Conservation (phyloP, 2,329 filamentous ascomycete genomes). For the Rachicladosporium sp. region DNA sequence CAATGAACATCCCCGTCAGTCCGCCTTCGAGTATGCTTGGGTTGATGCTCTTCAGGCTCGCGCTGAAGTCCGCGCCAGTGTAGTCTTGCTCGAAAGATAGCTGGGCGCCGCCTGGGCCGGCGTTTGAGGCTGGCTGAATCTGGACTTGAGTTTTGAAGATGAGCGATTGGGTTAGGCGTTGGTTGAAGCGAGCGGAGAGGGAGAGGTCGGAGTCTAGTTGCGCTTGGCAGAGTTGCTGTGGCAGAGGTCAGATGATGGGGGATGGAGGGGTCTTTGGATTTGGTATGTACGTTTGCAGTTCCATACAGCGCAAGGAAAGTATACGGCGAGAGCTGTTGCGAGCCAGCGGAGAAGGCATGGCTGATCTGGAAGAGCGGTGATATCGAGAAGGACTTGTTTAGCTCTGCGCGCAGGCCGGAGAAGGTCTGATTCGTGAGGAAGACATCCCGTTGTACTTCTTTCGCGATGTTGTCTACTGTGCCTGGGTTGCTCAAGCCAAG, state of each 20-base stretch:
- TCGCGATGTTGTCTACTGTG: conserved; percentile 75
- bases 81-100: conserved; percentile 94
- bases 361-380: conserved; percentile 92
- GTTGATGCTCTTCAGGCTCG: conserved; percentile 86
- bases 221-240: conserved; percentile 84
- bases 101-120: conserved; percentile 65
- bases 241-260: conserved; percentile 7
- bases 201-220: conserved; percentile 87
- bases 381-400: conserved; percentile 93
- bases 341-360: conserved; percentile 89
- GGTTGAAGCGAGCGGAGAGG: conserved; percentile 83
- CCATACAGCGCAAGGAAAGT: conserved; percentile 90
- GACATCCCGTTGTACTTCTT: conserved; percentile 92
- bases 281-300: conserved; percentile 60
- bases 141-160: conserved; percentile 82
- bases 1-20: conserved; percentile 88
- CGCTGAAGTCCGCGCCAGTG: conserved; percentile 82
- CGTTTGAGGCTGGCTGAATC: conserved; percentile 48
- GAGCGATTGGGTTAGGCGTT: conserved; percentile 67
- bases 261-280: conserved; percentile 3
- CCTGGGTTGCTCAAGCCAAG: conserved; percentile 87
- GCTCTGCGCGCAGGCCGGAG: conserved; percentile 84
- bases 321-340: conserved; percentile 82
- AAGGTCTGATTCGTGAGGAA: conserved; percentile 96
- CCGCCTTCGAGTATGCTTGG: conserved; percentile 88